Percentiles rank a stretch among this genome's conserved stretches.
Conservation (phyloP, 495 filamentous ascomycete species). For the Bathelium albidoporum region DNA sequence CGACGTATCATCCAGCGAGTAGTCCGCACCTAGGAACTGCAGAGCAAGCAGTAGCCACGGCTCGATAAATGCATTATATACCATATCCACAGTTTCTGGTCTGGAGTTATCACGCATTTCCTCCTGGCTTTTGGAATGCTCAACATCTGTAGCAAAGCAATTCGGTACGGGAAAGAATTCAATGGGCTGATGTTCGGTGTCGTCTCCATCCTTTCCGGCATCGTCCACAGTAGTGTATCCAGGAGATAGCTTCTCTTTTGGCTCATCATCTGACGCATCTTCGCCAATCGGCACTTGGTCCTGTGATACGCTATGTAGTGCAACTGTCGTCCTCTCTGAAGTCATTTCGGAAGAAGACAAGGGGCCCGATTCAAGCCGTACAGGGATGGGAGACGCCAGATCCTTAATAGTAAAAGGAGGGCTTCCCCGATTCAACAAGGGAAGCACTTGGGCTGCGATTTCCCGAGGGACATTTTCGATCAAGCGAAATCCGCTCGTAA, state of each 20-base stretch:
- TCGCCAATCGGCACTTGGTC: conserved; percentile 14
- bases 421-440: conserved; percentile 62
- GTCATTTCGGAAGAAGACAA: not conserved
- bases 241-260: conserved; percentile 36
- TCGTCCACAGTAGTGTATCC: conserved; percentile 91
- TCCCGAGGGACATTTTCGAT: conserved; percentile 69
- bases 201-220: conserved; percentile 76
- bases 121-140: conserved; percentile 27
- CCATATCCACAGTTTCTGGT: conserved; percentile 68
- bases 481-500: conserved; percentile 68
- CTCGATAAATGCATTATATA: conserved; percentile 88
- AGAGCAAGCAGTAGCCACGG: conserved; percentile 65
- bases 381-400: not conserved
- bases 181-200: conserved; percentile 70
- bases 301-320: conserved; percentile 16
- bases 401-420: conserved; percentile 19
- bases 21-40: conserved; percentile 53
- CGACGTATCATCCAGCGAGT: conserved; percentile 47
- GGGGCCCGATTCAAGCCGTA: not conserved
- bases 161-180: conserved; percentile 71
- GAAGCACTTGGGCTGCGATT: conserved; percentile 57
- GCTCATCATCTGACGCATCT: conserved; percentile 16
- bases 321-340: not conserved
- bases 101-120: conserved; percentile 25
- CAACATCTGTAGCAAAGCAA: conserved; percentile 58